Base-by-base conservation (phyloP, 768 basidiomycete genomes). In the Pleurotus tuoliensis region DNA sequence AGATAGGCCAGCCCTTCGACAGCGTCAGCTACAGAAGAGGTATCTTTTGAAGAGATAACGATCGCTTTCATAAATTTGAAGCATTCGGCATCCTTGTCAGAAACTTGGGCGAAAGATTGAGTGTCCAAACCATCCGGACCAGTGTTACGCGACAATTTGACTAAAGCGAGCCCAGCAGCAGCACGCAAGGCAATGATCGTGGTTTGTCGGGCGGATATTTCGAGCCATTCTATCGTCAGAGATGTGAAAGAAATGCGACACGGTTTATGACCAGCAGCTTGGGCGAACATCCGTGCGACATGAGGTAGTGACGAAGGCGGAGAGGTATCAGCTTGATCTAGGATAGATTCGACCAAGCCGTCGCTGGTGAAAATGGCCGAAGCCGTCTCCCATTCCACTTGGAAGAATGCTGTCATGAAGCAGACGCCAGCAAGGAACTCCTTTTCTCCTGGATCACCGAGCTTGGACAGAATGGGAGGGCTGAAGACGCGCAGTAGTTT, bases 1-100 rank as follows among this genome's bases (percentile, higher is more conserved):
- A 93, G 81, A 69, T 94, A 89, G n/a, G 89, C 90, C 49, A 97
- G 73, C 0, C 88, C 92, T 72, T 97, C 94, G 12, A 94, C 76
- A 3, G 85, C 86, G 59, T 93, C 87, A 6, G 76, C 71, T 13
- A 82, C 62, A 11, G 82, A 78, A 18, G 77, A 62, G 5, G 68
- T 61, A 44, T 58, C 54, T 7, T 67, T 69, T 39, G 66, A 68
- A 34, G 73, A 69, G 48, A 80, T 61, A 25, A 87, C 73, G 51
- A 89, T 71, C 11, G 74, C 73, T 61, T 82, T 84, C 77, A 94
- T 79, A 55, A 78, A 71, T 52, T 70, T 63, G 25, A 81, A 79
- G 37, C 87, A 73, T 12, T 77, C 72, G 25, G 75, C 67, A 55
- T 84, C 78, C 51, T 74, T 64, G 56, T 63, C 62, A 16, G 60